phyloP scores from a whole-genome alignment of 2,329 filamentous ascomycete genomes.

The Cladosporium phlei region DNA sequence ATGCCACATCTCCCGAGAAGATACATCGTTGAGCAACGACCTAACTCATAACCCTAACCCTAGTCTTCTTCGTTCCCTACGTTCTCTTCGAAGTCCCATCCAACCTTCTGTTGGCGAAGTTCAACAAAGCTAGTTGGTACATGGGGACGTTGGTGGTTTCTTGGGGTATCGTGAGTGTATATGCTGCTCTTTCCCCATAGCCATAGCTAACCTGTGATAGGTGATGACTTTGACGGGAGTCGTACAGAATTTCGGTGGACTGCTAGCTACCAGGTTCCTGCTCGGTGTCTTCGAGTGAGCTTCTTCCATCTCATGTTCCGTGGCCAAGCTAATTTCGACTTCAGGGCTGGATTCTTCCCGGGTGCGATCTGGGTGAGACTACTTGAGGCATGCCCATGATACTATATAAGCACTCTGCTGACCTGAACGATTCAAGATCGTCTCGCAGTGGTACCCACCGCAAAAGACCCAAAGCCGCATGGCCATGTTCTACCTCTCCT shows the following conservation, averaged over 20 bases:
- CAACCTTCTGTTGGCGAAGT: conserved; percentile 37
- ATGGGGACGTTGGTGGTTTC: conserved; percentile 28
- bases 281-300: conserved; percentile 19
- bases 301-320: not conserved
- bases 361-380: conserved; percentile 12
- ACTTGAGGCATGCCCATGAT: too few relatives aligned
- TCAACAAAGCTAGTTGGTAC: conserved; percentile 45
- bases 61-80: conserved; percentile 31
- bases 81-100: conserved; percentile 33
- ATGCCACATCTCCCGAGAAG: not conserved
- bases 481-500: conserved; percentile 21
- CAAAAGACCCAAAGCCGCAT: conserved; percentile 20
- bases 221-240: conserved; percentile 30
- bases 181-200: too few relatives aligned
- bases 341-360: conserved; percentile 11
- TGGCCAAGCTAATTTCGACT: not conserved
- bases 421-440: not conserved
- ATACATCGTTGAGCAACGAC: too few relatives aligned
- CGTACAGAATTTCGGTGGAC: conserved; percentile 26
- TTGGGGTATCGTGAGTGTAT: conserved; percentile 30
- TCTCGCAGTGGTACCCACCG: conserved; percentile 21
- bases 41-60: too few relatives aligned
- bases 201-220: too few relatives aligned
- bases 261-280: conserved; percentile 25
- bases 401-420: not conserved